Evolutionary conservation across 495 filamentous ascomycete species (phyloP).

Genomic region (Amphirosellinia nigrospora): DNA sequence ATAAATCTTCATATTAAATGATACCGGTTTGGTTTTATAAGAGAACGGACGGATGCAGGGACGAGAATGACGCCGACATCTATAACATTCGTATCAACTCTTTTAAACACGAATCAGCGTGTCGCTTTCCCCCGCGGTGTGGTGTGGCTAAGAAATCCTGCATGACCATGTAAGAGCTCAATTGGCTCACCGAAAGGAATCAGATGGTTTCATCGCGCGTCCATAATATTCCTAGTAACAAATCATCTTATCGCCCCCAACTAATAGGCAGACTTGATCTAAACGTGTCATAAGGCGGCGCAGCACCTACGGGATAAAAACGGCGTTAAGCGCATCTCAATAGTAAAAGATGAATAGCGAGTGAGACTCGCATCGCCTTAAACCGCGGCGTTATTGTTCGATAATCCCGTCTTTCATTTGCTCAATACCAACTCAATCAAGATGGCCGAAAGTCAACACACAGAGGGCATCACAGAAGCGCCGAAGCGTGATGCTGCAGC

Average conservation of each 20-base stretch:
- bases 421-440: background rate
- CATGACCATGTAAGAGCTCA: background rate
- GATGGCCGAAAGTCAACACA: background rate
- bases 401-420: background rate
- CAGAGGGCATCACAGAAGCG: background rate
- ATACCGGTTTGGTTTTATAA: background rate
- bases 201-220: background rate
- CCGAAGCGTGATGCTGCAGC: background rate
- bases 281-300: background rate
- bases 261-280: background rate
- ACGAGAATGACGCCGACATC: background rate
- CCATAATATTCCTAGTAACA: background rate
- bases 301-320: background rate
- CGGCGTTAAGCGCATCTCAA: background rate
- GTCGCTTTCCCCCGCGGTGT: background rate
- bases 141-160: background rate
- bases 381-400: background rate
- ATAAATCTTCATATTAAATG: background rate
- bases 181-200: slow-evolving; percentile 4
- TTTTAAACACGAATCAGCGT: background rate
- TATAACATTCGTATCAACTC: background rate
- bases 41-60: background rate
- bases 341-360: background rate
- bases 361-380: background rate
- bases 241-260: background rate